A percentile compares a stretch with the other conserved stretches of the same genome.
Evolutionary conservation across 1,284 basidiomycete genomes (phyloP).

Genomic region (Polyporus tsugae): DNA sequence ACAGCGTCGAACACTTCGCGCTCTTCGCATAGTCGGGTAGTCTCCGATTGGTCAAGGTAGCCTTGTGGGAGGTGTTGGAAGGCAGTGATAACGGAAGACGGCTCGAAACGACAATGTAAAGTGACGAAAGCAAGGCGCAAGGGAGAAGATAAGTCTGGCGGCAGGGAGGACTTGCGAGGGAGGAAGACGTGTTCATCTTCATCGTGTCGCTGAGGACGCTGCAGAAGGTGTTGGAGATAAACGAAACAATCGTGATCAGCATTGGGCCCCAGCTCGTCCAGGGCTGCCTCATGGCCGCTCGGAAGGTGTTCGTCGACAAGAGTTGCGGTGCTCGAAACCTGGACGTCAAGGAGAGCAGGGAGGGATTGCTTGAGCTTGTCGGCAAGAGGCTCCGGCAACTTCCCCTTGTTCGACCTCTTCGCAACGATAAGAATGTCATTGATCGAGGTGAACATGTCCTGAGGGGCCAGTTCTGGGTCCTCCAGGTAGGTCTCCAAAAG

Average conservation of each 20-base stretch:
- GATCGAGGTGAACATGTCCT: constrained; percentile 71
- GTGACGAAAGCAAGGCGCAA: constrained; percentile 74
- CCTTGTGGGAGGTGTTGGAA: constrained; percentile 66
- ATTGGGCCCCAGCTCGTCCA: constrained; percentile 54
- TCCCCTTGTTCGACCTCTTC: constrained; percentile 53
- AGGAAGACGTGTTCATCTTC: constrained; percentile 51
- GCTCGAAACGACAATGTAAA: constrained; percentile 78
- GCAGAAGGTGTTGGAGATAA: constrained; percentile 84
- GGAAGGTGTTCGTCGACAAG: constrained; percentile 81
- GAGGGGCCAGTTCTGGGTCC: constrained; percentile 73
- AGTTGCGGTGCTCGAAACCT: constrained; percentile 72
- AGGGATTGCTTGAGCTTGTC: constrained; percentile 63
- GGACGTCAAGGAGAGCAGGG: constrained; percentile 68
- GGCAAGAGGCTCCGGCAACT: constrained; percentile 60
- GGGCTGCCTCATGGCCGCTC: constrained; percentile 64
- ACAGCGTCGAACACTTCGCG: constrained; percentile 78
- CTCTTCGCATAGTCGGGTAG: constrained; percentile 73
- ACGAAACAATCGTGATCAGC: constrained; percentile 69
- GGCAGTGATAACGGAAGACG: constrained; percentile 70
- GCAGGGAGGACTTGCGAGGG: constrained; percentile 22
- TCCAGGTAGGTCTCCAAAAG: constrained; percentile 79
- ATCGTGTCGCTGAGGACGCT: constrained; percentile 60
- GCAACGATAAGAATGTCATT: constrained; percentile 67
- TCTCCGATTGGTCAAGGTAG: constrained; percentile 66
- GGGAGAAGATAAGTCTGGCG: constrained; percentile 41